Evolutionary conservation across 768 basidiomycete species (phyloP).

Genomic region (Pisolithus sp.): DNA sequence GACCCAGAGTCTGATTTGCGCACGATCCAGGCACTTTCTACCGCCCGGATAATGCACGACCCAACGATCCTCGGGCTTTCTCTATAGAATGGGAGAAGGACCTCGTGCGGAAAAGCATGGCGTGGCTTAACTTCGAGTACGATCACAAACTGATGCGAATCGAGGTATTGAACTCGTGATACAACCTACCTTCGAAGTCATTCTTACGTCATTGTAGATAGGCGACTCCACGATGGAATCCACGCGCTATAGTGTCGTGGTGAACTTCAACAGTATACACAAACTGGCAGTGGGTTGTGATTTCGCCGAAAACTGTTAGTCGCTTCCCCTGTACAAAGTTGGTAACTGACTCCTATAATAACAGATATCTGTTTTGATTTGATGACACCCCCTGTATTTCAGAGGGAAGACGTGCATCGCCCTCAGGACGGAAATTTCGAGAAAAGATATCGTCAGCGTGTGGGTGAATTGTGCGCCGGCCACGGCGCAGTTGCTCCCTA

Average conservation of each 20-base stretch:
- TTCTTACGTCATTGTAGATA: constrained; percentile 34
- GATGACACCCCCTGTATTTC: constrained; percentile 57
- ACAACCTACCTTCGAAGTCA: neutral
- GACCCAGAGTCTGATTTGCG: neutral
- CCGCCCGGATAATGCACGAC: constrained; percentile 16
- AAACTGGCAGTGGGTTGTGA: constrained; percentile 59
- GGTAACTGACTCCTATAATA: constrained; percentile 7
- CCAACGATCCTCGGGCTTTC: constrained; percentile 42
- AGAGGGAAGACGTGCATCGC: constrained; percentile 53
- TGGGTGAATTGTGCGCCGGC: constrained; percentile 50
- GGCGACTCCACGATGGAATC: constrained; percentile 50
- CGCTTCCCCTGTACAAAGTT: constrained; percentile 1
- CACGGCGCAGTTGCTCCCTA: constrained; percentile 62
- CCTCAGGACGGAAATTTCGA: constrained; percentile 32
- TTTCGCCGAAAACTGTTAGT: constrained; percentile 55
- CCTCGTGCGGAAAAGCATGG: constrained; percentile 40
- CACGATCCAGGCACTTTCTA: constrained; percentile 22
- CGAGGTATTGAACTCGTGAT: constrained; percentile 35
- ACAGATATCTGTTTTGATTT: constrained; percentile 66
- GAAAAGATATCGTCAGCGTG: constrained; percentile 48
- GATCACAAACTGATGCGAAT: constrained; percentile 62
- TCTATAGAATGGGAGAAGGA: constrained; percentile 66
- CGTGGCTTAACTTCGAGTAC: constrained; percentile 57
- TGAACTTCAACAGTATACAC: constrained; percentile 53
- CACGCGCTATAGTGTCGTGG: constrained; percentile 43